Evolutionary conservation across 768 basidiomycete species (phyloP), one percentile per base, ranked within the genome.

Genomic region (Xerocomellus amylosporus): DNA sequence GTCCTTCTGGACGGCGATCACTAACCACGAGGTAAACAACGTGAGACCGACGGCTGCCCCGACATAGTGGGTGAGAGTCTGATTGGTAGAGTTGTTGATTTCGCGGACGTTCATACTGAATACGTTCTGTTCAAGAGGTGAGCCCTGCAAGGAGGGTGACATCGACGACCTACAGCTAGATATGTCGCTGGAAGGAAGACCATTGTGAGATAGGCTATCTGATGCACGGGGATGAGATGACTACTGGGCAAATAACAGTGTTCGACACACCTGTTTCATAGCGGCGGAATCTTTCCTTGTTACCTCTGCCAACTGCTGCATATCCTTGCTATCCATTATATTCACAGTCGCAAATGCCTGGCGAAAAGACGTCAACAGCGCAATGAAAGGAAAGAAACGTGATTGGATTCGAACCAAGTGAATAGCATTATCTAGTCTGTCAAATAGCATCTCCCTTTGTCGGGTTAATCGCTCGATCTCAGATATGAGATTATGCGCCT

Each of bases 261-360:
- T 34, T 17, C 5, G 8, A 15, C 58, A 15, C 28, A 65, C 66
- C 62, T 60, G 68, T 43, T 73, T 65, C 26, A 64, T 26, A 24
- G 46, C 20, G 0, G 41, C 26, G 13, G 59, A 48, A 36, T 67
- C 53, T 20, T 9, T 33, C 48, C 40, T 46, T 5, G 53, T 30
- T 31, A 37, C 5, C 37, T 46, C 36, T 28, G 45, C 54, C 20
- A 64, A 37, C 8, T 7, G 8, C 30, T 52, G 38, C 22, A 31
- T 56, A 28, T 30, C 51, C 38, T 54, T 58, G 45, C 77, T 82
- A 46, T 85, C 82, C 5, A 63, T 65, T 40, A 84, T 80, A 48
- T 77, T 80, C 33, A 80, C 79, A 22, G 73, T 79, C 50, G 78
- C 79, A 56, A 84, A 82, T 5, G 79, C 79, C 84, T 85, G 48